Percentiles rank a stretch among this genome's conserved stretches.
phyloP scores from a whole-genome alignment of 345 rosid species.

The Citrus hindsii region DNA sequence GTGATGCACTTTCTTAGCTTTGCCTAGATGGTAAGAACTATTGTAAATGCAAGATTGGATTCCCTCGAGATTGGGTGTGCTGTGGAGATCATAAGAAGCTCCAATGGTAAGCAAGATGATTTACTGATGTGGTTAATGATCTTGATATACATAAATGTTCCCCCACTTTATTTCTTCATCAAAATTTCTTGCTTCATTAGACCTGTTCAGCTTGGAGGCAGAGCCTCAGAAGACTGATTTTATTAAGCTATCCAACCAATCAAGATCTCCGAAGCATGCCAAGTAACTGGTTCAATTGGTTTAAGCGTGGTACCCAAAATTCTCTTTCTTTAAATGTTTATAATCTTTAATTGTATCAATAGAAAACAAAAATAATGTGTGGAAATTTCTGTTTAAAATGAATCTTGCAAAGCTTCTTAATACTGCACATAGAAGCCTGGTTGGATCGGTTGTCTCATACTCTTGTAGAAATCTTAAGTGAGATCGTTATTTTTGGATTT shows the following conservation, averaged over 20 bases:
- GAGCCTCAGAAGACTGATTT: neutral
- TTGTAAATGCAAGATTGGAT: neutral
- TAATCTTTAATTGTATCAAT: neutral
- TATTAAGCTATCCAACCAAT: neutral
- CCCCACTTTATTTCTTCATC: neutral
- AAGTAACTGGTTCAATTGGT: neutral
- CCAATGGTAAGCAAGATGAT: neutral
- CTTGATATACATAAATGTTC: too few species aligned
- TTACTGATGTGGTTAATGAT: neutral
- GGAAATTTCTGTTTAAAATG: neutral
- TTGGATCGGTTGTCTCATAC: neutral
- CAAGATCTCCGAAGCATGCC: neutral
- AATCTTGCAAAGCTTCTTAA: neutral
- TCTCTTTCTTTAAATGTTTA: neutral
- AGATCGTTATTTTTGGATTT: neutral
- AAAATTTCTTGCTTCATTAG: neutral
- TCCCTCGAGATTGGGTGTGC: neutral
- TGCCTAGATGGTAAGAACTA: neutral
- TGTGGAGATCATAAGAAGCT: neutral
- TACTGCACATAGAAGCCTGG: neutral
- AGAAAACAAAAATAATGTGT: neutral
- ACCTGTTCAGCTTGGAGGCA: neutral
- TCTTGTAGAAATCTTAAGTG: neutral
- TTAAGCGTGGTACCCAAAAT: too few species aligned
- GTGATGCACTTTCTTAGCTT: neutral